A percentile compares a stretch with the other conserved stretches of the same genome.
Evolutionary conservation across 2,329 filamentous ascomycete genomes (phyloP).

Genomic region (Aspergillus tanneri): DNA sequence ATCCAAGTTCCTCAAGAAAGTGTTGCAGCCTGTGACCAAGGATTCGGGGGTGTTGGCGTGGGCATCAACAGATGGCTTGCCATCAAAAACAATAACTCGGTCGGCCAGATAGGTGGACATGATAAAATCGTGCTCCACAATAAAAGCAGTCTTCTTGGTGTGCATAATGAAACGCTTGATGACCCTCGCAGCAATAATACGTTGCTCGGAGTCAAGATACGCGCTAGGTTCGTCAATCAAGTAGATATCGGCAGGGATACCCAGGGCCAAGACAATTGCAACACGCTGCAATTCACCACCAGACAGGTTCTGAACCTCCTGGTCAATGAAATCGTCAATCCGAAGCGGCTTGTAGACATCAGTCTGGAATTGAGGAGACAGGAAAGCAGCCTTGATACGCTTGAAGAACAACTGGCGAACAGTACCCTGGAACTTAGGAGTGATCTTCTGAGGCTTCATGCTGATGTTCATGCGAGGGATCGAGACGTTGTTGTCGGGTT

Average conservation of each 20-base stretch:
- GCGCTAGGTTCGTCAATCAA: conserved; percentile 96
- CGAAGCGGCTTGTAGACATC: conserved; percentile 99
- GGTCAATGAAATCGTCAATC: conserved; percentile 98
- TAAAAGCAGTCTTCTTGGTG: conserved; percentile 97
- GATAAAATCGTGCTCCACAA: conserved; percentile 99
- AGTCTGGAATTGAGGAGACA: conserved; percentile 97
- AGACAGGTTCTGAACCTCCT: conserved; percentile 98
- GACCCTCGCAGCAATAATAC: conserved; percentile 93
- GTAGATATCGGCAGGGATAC: conserved; percentile 95
- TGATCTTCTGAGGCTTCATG: conserved; percentile 99
- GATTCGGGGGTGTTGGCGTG: conserved; percentile 89
- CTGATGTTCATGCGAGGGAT: conserved; percentile 95
- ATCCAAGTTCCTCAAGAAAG: conserved; percentile 92
- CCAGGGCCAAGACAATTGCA: conserved; percentile 93
- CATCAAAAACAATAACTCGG: conserved; percentile 97
- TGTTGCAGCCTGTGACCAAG: conserved; percentile 92
- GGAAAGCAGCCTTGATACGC: conserved; percentile 96
- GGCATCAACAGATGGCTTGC: conserved; percentile 81
- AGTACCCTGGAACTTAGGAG: conserved; percentile 94
- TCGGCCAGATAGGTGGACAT: conserved; percentile 85
- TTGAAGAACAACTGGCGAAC: conserved; percentile 99
- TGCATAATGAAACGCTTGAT: conserved; percentile 99
- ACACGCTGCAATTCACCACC: conserved; percentile 99
- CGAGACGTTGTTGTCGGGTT: conserved; percentile 76
- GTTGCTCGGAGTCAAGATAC: conserved; percentile 98